Evolutionary conservation across 352 stramenopile genomes (phyloP).

Genomic region (Lagenidium giganteum): DNA sequence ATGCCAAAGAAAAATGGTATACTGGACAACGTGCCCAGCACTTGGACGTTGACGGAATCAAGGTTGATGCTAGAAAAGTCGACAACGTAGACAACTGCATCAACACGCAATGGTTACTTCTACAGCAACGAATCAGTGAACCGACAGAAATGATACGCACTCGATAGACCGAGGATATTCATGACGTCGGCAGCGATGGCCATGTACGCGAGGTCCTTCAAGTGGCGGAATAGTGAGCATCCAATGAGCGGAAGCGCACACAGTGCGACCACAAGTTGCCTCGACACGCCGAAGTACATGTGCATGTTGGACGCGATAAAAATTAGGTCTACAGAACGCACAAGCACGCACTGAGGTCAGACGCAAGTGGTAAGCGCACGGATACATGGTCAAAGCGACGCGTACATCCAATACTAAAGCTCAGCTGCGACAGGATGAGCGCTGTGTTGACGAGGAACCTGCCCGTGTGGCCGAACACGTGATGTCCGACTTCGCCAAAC

Average conservation of each 20-base stretch:
- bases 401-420: slow-evolving; percentile 61
- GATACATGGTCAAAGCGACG: background rate
- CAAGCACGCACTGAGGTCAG: background rate
- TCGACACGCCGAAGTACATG: slow-evolving; percentile 32
- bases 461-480: slow-evolving; percentile 41
- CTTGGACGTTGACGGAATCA: slow-evolving; percentile 25
- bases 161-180: slow-evolving; percentile 62
- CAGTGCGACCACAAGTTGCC: slow-evolving; percentile 21
- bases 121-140: background rate
- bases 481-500: slow-evolving; percentile 58
- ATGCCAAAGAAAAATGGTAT: slow-evolving; percentile 73
- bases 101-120: background rate
- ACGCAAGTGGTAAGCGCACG: background rate
- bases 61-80: slow-evolving; percentile 54
- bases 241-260: slow-evolving; percentile 30
- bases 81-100: slow-evolving; percentile 47
- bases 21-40: slow-evolving; percentile 30
- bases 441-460: slow-evolving; percentile 57
- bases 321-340: slow-evolving; percentile 43
- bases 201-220: slow-evolving; percentile 69
- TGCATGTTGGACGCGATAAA: slow-evolving; percentile 79
- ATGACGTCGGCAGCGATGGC: slow-evolving; percentile 67
- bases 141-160: background rate
- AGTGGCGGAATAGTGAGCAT: slow-evolving; percentile 57
- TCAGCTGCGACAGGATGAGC: slow-evolving; percentile 53